Base-by-base conservation (phyloP, 495 filamentous ascomycete species). In the Penicillium odoratum region DNA sequence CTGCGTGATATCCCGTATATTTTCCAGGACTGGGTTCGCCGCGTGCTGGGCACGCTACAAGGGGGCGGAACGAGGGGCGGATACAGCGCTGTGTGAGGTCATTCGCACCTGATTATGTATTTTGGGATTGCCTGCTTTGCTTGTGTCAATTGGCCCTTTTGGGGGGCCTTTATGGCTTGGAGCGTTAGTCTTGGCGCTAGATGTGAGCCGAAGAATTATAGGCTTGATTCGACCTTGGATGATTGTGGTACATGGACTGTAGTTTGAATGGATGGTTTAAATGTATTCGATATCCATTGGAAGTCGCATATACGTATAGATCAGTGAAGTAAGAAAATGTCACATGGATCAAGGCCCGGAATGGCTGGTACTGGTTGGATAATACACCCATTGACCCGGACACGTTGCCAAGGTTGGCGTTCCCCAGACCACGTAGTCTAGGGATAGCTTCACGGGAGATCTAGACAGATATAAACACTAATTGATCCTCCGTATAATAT, bases 1-100 rank as follows among this genome's bases (percentile, higher is more conserved):
- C 87, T 98, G 64, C 85, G 93, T 51, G 94, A 98, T 59, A 65
- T 97, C 4, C 95, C 94, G 7, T 98, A 98, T 67, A 78, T 98
- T 42, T 73, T 97, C 53, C 90, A 91, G 73, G 94, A 98, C 73
- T 97, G 89, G 86, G 74, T 81, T 21, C 79, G 90, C 43, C 78
- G 85, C 36, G 85, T 96, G 42, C 68, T 92, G n/a, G 89, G 87
- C 59, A 93, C 91, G 1, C 68, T 98, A 21, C 90, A 96, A 73
- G 91, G 91, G 3, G 78, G 85, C 2, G 82, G 86, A 38, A 89
- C 86, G 25, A 82, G 95, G 64, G 93, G 92, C 9, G 94, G 93
- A 1, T 98, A 98, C 73, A 95, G 91, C 67, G 94, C 93, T 33
- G 93, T 98, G 53, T 98, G 79, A 57, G 47, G 1, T 31, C 13